These are phyloP conservation scores for Neophaeococcomyces mojaviensis DNA, from an alignment of 2,329 filamentous ascomycete species.

Conservation along the genomic window DNA sequence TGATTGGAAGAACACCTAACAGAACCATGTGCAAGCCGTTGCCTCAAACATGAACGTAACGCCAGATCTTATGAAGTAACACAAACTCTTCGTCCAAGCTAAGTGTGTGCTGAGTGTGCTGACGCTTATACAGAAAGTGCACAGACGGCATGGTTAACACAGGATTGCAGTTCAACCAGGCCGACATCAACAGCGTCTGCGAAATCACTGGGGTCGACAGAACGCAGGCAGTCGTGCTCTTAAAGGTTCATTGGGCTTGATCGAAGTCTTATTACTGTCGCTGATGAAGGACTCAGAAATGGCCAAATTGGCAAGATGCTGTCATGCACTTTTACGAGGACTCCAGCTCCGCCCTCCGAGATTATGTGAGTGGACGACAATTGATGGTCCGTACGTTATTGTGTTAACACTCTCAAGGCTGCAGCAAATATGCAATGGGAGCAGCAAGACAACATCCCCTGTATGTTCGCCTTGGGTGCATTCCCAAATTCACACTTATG, in stretches of 20 bases:
- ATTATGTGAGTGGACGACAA: neutral
- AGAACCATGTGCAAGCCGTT: too few species aligned
- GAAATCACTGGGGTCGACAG: constrained; percentile 4
- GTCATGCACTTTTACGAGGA: constrained; percentile 7
- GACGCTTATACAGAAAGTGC: constrained; percentile 1
- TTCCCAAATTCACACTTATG: constrained; percentile 6
- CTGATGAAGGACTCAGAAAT: constrained; percentile 2
- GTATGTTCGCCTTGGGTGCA: constrained; percentile 10
- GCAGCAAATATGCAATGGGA: constrained; percentile 12
- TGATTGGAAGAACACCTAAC: too few species aligned
- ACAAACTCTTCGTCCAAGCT: neutral
- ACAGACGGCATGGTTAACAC: constrained; percentile 5
- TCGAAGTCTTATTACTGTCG: neutral
- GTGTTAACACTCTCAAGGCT: neutral
- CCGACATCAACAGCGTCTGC: constrained; percentile 1
- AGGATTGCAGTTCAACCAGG: neutral
- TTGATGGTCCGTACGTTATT: neutral
- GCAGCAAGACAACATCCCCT: constrained; percentile 20
- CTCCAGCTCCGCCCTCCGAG: neutral
- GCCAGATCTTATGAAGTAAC: constrained; percentile 6
- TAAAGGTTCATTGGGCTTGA: neutral
- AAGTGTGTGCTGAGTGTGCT: neutral
- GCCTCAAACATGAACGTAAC: constrained; percentile 3
- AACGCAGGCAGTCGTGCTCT: constrained; percentile 1
- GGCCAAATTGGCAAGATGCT: constrained; percentile 4